Conservation (phyloP, 2,329 filamentous ascomycete genomes). For the Botrytis cinerea region DNA sequence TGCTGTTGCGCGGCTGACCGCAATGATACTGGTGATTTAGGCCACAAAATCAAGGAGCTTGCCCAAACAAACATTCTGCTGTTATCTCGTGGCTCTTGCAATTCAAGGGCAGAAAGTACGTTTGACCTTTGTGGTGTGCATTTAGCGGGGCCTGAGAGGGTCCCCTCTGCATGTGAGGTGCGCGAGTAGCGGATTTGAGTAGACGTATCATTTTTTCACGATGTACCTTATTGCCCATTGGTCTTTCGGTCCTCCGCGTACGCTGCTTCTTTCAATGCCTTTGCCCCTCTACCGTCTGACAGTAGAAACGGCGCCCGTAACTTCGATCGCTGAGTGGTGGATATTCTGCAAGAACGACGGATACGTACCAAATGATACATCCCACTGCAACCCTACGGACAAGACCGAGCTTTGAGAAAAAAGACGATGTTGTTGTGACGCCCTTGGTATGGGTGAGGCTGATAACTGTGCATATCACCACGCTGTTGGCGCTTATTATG, state of each 20-base stretch:
- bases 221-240: neutral
- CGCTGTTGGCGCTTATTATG: conserved; percentile 11
- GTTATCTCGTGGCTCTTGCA: neutral
- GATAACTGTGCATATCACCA: neutral
- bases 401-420: neutral
- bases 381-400: neutral
- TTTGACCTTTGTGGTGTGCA: neutral
- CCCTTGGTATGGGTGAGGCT: neutral
- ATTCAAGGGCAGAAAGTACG: neutral
- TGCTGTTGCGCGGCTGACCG: conserved; percentile 3
- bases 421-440: neutral
- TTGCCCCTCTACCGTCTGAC: neutral
- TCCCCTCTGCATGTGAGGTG: neutral
- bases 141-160: neutral
- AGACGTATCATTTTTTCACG: neutral
- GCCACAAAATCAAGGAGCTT: neutral
- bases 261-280: neutral
- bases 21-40: neutral
- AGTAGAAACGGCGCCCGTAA: neutral
- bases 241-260: neutral
- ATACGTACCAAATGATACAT: neutral
- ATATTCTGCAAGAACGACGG: neutral
- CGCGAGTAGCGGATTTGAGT: neutral
- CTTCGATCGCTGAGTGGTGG: neutral
- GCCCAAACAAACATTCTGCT: neutral